A percentile compares a stretch with the other conserved stretches of the same genome.
Conservation (phyloP, 345 rosid species). For the Gossypium thurberi region DNA sequence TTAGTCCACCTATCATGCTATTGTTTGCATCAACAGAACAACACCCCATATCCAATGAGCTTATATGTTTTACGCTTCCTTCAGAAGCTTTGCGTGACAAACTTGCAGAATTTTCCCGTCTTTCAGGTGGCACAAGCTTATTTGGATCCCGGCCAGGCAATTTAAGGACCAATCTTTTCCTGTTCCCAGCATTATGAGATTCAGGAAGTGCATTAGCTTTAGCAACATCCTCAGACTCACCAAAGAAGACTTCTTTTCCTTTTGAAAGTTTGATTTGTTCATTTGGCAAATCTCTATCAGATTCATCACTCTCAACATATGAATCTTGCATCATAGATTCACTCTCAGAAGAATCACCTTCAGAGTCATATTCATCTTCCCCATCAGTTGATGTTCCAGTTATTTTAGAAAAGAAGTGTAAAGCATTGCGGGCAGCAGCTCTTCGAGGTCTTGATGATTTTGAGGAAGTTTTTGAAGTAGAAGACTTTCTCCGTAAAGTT, state of each 20-base stretch:
- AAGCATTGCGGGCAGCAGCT: constrained; percentile 95
- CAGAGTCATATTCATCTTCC: constrained; percentile 69
- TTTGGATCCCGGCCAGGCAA: constrained; percentile 56
- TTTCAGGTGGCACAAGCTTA: constrained; percentile 34
- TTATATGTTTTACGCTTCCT: constrained; percentile 24
- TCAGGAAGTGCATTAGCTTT: constrained; percentile 32
- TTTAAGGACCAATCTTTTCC: constrained; percentile 69
- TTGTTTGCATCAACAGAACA: constrained; percentile 20
- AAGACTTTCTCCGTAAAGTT: constrained; percentile 47
- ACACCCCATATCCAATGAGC: constrained; percentile 23
- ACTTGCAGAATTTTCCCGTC: constrained; percentile 26
- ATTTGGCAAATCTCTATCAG: constrained; percentile 42
- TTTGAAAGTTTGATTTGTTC: constrained; percentile 50
- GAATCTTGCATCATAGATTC: constrained; percentile 59
- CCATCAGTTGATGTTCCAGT: constrained; percentile 69
- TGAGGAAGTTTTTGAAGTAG: constrained; percentile 59
- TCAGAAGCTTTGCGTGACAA: constrained; percentile 38
- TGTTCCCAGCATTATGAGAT: constrained; percentile 43
- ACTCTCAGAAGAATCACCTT: constrained; percentile 62
- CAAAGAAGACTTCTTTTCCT: constrained; percentile 56
- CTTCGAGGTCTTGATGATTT: constrained; percentile 83
- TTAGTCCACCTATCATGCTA: constrained; percentile 16
- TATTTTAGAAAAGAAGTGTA: constrained; percentile 71
- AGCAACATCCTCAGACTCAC: constrained; percentile 43
- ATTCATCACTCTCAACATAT: constrained; percentile 55